A percentile compares a stretch with the other conserved stretches of the same genome.
Evolutionary conservation across 2,329 filamentous ascomycete genomes (phyloP).

Genomic region (Pyricularia sp.): DNA sequence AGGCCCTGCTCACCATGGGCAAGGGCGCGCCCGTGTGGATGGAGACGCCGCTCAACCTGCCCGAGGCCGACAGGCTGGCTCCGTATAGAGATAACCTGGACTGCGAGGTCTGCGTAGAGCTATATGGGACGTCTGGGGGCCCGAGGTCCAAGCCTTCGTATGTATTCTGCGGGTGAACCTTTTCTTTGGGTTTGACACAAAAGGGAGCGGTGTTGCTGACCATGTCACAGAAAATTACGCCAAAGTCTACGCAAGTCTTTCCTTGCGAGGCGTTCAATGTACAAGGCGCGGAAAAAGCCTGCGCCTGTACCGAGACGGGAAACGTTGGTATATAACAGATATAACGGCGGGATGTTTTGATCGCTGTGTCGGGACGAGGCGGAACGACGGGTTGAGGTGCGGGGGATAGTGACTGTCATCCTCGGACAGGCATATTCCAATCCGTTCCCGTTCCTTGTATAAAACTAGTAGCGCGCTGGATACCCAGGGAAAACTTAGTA

Average conservation of each 20-base stretch:
- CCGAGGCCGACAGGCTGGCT: neutral
- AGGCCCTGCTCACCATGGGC: neutral
- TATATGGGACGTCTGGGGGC: neutral
- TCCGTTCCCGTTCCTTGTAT: neutral
- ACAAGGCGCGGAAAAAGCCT: neutral
- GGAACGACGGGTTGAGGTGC: neutral
- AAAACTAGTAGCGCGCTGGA: neutral
- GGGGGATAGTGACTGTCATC: neutral
- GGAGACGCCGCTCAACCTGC: neutral
- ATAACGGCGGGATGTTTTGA: neutral
- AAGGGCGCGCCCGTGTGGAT: neutral
- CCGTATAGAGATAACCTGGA: neutral
- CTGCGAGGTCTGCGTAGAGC: neutral
- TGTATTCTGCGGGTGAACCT: neutral
- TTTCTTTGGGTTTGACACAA: neutral
- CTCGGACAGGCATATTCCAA: neutral
- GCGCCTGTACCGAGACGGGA: neutral
- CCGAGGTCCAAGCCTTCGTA: neutral
- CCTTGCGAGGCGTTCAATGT: neutral
- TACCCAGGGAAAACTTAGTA: neutral
- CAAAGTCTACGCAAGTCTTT: neutral
- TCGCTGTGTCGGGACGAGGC: neutral
- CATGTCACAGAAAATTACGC: neutral
- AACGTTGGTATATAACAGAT: neutral
- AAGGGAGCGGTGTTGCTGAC: neutral